Conservation (phyloP, 306 rosid genomes). For the cucumber (Cucumis sativus) region DNA sequence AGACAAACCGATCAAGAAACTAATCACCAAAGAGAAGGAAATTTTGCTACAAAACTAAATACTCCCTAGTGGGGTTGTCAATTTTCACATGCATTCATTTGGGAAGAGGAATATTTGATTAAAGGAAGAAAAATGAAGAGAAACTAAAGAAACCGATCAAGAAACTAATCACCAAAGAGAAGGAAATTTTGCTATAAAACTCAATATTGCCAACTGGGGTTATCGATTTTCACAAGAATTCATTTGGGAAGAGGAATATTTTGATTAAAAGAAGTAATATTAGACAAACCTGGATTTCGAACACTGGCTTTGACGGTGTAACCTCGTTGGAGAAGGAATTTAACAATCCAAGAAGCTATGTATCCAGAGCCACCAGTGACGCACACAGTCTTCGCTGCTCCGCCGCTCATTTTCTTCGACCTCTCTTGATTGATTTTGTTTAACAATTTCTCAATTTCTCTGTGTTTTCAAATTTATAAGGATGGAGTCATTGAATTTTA, state of each 20-base stretch:
- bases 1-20: neutral
- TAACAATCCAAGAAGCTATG: constrained; percentile 48
- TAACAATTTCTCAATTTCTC: neutral
- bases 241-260: neutral
- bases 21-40: neutral
- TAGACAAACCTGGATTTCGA: constrained; percentile 29
- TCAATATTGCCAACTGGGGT: neutral
- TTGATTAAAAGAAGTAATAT: neutral
- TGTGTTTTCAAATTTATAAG: neutral
- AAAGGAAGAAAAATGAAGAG: neutral
- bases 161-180: neutral
- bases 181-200: neutral
- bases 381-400: constrained; percentile 26
- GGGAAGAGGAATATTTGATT: neutral
- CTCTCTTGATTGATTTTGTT: neutral
- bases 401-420: constrained; percentile 11
- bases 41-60: neutral
- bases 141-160: neutral
- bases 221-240: neutral
- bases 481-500: too few species aligned
- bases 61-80: neutral
- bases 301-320: constrained; percentile 43
- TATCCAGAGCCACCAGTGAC: constrained; percentile 49
- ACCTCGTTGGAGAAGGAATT: constrained; percentile 36
- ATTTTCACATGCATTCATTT: neutral